These are phyloP conservation scores for Tricholoma matsutake DNA, from an alignment of 768 basidiomycete genomes.

Conservation along the genomic window DNA sequence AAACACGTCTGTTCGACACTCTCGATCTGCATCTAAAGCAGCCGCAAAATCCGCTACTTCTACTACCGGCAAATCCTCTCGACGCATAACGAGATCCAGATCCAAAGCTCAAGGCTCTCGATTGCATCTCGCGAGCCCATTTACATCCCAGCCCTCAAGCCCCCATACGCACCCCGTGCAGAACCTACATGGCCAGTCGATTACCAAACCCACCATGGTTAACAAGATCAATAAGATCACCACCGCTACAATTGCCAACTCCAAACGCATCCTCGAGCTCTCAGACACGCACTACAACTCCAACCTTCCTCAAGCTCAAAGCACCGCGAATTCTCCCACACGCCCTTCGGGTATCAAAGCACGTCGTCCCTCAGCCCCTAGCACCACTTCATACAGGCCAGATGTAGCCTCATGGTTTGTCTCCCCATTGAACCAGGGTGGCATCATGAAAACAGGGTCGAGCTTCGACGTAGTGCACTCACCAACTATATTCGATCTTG, in stretches of 20 bases:
- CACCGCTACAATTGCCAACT: not conserved
- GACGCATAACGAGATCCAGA: conserved; percentile 1
- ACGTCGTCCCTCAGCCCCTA: conserved; percentile 25
- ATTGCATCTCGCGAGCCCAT: conserved; percentile 20
- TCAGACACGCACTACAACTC: conserved; percentile 22
- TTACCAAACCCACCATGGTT: not conserved
- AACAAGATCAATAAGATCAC: not conserved
- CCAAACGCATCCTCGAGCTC: conserved; percentile 15
- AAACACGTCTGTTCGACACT: conserved; percentile 7
- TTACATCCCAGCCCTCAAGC: conserved; percentile 17
- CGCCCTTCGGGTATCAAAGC: not conserved
- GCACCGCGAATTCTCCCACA: conserved; percentile 18
- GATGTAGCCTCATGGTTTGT: conserved; percentile 16
- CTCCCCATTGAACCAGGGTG: not conserved
- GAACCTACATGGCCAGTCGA: not conserved
- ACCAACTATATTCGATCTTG: conserved; percentile 9
- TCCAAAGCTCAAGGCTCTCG: not conserved
- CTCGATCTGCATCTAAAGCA: not conserved
- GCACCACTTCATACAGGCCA: conserved; percentile 18
- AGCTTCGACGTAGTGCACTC: conserved; percentile 4
- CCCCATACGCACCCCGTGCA: conserved; percentile 2
- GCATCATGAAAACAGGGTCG: not conserved
- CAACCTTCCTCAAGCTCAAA: conserved; percentile 18
- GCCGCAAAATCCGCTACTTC: conserved; percentile 3
- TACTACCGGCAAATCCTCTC: not conserved